phyloP scores from a whole-genome alignment of 306 rosid genomes.

The Begonia fuchsioides region DNA sequence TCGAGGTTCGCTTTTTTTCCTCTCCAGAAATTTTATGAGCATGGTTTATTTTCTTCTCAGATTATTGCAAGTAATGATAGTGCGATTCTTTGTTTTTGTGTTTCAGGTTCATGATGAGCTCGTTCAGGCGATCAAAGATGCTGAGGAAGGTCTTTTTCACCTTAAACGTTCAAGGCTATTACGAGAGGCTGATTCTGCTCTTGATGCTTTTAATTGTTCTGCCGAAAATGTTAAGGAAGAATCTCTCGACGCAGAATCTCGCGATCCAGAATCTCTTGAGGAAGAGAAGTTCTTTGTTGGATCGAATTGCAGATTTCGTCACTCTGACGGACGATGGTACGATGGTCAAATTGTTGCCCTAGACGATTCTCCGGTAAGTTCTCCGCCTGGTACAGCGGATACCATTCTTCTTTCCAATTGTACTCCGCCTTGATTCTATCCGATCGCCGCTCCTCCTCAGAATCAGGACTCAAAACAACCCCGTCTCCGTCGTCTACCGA shows the following conservation, averaged over 20 bases:
- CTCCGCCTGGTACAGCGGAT: constrained; percentile 64
- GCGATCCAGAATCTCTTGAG: constrained; percentile 43
- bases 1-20: constrained; percentile 21
- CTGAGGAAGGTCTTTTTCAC: constrained; percentile 80
- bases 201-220: constrained; percentile 18
- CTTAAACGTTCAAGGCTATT: constrained; percentile 69
- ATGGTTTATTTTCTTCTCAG: no score
- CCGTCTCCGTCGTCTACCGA: constrained; percentile 18
- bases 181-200: constrained; percentile 56
- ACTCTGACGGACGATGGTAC: constrained; percentile 91
- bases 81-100: neutral
- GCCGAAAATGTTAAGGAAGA: constrained; percentile 38
- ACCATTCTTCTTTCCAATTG: constrained; percentile 90
- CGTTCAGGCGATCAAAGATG: constrained; percentile 71
- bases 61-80: neutral
- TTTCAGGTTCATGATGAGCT: constrained; percentile 73
- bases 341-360: constrained; percentile 50
- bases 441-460: constrained; percentile 32
- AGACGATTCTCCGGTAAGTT: constrained; percentile 52
- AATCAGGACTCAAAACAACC: constrained; percentile 34
- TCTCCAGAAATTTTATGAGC: neutral
- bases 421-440: constrained; percentile 37
- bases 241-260: no score
- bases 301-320: constrained; percentile 76
- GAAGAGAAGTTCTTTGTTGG: constrained; percentile 45